Evolutionary conservation across 306 rosid species (phyloP).

Genomic region (Prosopis cineraria): DNA sequence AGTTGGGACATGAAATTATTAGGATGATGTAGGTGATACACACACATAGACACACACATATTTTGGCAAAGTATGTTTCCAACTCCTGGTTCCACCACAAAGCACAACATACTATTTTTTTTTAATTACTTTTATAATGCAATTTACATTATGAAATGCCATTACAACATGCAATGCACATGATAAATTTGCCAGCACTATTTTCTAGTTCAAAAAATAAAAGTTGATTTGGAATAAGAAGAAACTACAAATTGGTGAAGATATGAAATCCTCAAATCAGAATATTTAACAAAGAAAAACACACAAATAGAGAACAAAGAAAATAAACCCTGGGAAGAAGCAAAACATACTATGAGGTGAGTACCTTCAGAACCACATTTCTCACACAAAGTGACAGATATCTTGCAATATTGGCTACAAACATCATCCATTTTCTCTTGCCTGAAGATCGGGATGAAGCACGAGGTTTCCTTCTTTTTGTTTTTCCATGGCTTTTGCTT

Average conservation of each 20-base stretch:
- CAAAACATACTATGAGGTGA: constrained; percentile 16
- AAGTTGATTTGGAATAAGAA: neutral
- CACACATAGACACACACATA: too few species aligned
- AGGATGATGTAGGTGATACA: neutral
- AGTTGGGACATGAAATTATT: neutral
- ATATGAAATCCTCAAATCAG: neutral
- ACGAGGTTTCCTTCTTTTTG: constrained; percentile 59
- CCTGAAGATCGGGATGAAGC: constrained; percentile 53
- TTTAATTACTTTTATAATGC: neutral
- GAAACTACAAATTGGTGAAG: neutral
- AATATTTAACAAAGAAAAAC: neutral
- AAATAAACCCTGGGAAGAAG: neutral
- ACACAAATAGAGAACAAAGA: neutral
- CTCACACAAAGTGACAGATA: constrained; percentile 76
- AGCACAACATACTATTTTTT: constrained; percentile 5
- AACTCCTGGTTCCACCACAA: neutral
- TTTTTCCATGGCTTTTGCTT: constrained; percentile 49
- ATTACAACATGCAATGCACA: neutral
- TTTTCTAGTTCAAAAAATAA: neutral
- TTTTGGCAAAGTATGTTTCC: neutral
- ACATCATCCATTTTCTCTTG: constrained; percentile 83
- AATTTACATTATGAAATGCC: neutral
- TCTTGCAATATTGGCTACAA: constrained; percentile 69
- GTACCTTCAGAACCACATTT: constrained; percentile 78
- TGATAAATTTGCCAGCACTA: neutral